Base-by-base conservation (phyloP, 805 yeast species). In the Starmerella stigmatis region DNA sequence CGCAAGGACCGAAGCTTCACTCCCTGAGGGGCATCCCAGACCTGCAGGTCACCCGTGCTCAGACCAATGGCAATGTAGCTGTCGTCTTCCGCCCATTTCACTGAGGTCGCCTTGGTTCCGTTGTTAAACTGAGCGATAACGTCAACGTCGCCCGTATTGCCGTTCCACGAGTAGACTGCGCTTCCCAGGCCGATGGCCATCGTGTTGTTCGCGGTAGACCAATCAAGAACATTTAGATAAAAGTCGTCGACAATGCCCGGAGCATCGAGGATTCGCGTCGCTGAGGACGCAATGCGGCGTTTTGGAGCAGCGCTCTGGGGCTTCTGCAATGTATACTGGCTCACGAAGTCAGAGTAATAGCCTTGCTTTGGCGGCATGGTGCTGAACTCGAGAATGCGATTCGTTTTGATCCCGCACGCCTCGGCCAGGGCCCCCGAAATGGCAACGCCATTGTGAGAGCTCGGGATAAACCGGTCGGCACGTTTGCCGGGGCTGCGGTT, bases 241-340 rank as follows among this genome's bases (percentile, higher is more conserved):
- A 86, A 92, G 65, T 92, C 98, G 63, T 92, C 95, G 19, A 81
- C 73, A 47, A 88, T 72, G 0, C 95, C 96, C 0, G 98, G 98
- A 0, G 97, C 98, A 65, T 92, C 98, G 32, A 92, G 69, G 1
- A 92, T 94, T 51, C 94, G 74, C 53, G 85, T 95, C 1, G 98
- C 97, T 27, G 85, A 83, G 0, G 85, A 76, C 21, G 94, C 85
- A 38, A 92, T 72, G 55, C 78, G 79, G 53, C 94, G 58, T 47
- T 60, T 11, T 19, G 44, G 29, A 9, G 45, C 34, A 3, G 25
- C 17, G 22, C n/a, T 38, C 4, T 20, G 21, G 22, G 44, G 40
- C 66, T 60, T 33, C 49, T 52, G 28, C 54, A 58, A 15, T 11
- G 49, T 15, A 22, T 42, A 50, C 41, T 37, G 47, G 31, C 38